Percentiles rank a stretch among this genome's conserved stretches.
Conservation (phyloP, 2,329 filamentous ascomycete genomes). For the Colletotrichum caudatum region DNA sequence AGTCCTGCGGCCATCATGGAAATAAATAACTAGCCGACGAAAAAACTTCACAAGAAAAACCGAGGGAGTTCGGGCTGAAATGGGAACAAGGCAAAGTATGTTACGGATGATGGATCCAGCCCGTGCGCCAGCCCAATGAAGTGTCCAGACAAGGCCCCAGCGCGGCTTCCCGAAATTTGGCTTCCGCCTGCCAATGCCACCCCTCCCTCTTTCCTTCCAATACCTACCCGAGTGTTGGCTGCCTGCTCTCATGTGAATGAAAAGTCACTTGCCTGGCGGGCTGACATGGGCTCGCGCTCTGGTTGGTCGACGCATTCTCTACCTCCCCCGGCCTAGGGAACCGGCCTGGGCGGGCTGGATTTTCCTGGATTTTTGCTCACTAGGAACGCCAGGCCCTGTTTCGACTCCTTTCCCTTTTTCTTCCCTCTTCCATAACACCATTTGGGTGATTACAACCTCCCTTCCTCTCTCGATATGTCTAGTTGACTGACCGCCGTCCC, state of each 20-base stretch:
- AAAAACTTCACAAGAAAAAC: not conserved
- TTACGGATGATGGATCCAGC: conserved; percentile 15
- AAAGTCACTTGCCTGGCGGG: conserved; percentile 34
- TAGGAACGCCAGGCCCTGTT: conserved; percentile 20
- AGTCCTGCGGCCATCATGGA: not conserved
- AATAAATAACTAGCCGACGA: not conserved
- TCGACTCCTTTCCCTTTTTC: conserved; percentile 36
- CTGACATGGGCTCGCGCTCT: conserved; percentile 32
- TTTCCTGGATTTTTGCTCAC: conserved; percentile 38
- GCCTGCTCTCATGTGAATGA: conserved; percentile 28
- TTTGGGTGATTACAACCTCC: conserved; percentile 43
- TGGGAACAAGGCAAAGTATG: conserved; percentile 27
- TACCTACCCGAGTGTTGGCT: not conserved
- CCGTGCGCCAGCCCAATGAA: conserved; percentile 41
- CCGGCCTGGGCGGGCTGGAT: conserved; percentile 38
- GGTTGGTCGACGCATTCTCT: conserved; percentile 26
- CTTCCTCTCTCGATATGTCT: conserved; percentile 20
- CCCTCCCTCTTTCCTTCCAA: not conserved
- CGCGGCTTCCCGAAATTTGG: conserved; percentile 39
- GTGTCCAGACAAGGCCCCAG: conserved; percentile 23
- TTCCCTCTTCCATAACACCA: conserved; percentile 43
- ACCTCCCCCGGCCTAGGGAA: conserved; percentile 12
- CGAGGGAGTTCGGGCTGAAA: conserved; percentile 37
- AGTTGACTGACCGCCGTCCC: conserved; percentile 24
- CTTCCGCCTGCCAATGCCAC: conserved; percentile 35